These are phyloP conservation scores for Plantago elongata DNA, from an alignment of 257 asterid species.

Conservation along the genomic window DNA sequence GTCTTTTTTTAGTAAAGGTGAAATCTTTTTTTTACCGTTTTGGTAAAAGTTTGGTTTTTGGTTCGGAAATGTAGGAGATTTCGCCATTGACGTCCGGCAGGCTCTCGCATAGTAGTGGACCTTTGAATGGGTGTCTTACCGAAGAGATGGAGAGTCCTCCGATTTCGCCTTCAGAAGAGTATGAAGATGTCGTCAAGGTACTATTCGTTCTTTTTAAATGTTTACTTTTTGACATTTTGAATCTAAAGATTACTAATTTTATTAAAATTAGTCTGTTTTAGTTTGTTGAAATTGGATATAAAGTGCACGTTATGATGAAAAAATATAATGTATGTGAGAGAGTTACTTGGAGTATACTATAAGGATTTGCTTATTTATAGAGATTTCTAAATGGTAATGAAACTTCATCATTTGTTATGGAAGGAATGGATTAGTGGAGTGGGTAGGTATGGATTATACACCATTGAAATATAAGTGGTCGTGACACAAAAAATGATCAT, in stretches of 20 bases:
- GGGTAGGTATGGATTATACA: too few relatives aligned
- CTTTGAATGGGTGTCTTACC: constrained; percentile 68
- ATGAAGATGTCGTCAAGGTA: constrained; percentile 94
- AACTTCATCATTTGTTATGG: too few relatives aligned
- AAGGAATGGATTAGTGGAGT: too few relatives aligned
- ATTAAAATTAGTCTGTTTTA: too few relatives aligned
- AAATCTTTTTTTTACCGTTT: background rate
- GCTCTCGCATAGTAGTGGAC: constrained; percentile 96
- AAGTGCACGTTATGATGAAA: too few relatives aligned
- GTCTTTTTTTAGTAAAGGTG: background rate
- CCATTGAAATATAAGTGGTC: too few relatives aligned
- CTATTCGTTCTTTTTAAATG: background rate
- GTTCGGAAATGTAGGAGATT: constrained; percentile 53
- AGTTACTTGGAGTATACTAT: too few relatives aligned
- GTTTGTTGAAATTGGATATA: too few relatives aligned
- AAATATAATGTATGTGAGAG: too few relatives aligned
- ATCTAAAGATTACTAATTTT: background rate
- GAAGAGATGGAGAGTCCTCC: constrained; percentile 93
- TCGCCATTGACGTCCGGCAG: constrained; percentile 97
- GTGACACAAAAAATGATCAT: too few relatives aligned
- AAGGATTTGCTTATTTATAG: too few relatives aligned
- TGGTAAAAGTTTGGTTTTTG: background rate
- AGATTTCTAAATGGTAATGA: too few relatives aligned
- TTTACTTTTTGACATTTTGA: background rate
- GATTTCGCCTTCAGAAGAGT: constrained; percentile 83